phyloP scores from a whole-genome alignment of 805 yeast species.

The Myxozyma sirexii region DNA sequence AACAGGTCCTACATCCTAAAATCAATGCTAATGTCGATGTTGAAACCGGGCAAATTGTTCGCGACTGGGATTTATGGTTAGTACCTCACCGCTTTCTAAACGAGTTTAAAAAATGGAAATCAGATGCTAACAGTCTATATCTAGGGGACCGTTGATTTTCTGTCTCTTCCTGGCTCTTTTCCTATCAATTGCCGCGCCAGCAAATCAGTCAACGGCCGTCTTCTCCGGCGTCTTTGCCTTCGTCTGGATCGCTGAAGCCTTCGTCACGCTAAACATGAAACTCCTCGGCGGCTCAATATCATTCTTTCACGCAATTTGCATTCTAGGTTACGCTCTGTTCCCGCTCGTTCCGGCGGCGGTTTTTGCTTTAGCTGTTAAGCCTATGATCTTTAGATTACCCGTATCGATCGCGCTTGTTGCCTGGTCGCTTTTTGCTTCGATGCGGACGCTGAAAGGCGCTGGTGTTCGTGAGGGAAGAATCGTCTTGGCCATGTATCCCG shows the following conservation, averaged over 20 bases:
- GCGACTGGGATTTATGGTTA: conserved; percentile 59
- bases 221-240: conserved; percentile 67
- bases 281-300: conserved; percentile 63
- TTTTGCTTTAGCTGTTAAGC: conserved; percentile 51
- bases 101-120: too few species aligned
- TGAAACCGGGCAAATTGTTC: conserved; percentile 35
- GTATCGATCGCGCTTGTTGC: conserved; percentile 52
- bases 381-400: conserved; percentile 54
- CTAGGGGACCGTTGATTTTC: conserved; percentile 70
- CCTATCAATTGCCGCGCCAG: conserved; percentile 49
- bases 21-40: conserved; percentile 35
- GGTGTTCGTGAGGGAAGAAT: conserved; percentile 68
- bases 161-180: conserved; percentile 58
- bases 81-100: too few species aligned
- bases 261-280: conserved; percentile 67
- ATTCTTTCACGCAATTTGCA: conserved; percentile 67
- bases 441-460: conserved; percentile 58
- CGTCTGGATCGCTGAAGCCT: conserved; percentile 63
- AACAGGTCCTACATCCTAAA: conserved; percentile 50
- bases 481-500: conserved; percentile 65
- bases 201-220: conserved; percentile 53
- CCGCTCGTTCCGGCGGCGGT: conserved; percentile 62
- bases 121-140: too few species aligned
- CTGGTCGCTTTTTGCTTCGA: conserved; percentile 70
- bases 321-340: conserved; percentile 70